Percentiles rank a stretch among this genome's conserved stretches.
phyloP scores from a whole-genome alignment of 1,284 basidiomycete species.

The Tilletia walkeri region DNA sequence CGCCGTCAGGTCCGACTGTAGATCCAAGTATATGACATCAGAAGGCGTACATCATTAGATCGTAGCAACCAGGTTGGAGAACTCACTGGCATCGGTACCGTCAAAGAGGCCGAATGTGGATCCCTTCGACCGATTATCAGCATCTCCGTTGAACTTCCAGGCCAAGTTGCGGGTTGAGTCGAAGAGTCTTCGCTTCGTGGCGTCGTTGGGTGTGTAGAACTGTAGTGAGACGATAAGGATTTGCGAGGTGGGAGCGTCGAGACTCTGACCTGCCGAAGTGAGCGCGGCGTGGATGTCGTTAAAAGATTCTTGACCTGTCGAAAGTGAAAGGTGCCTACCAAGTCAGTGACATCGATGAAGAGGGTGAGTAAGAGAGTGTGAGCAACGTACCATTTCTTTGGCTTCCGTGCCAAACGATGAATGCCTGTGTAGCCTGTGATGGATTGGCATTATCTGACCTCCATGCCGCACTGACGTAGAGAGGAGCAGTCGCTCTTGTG shows the following conservation, averaged over 20 bases:
- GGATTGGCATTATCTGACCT: not conserved
- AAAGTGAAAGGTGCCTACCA: no score
- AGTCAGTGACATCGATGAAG: no score
- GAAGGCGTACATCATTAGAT: not conserved
- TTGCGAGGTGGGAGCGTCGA: not conserved
- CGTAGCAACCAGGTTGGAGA: not conserved
- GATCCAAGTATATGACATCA: not conserved
- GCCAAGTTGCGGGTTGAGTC: conserved; percentile 4
- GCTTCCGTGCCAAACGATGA: conserved; percentile 8
- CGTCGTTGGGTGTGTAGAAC: conserved; percentile 9
- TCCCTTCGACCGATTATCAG: not conserved
- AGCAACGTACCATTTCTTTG: not conserved
- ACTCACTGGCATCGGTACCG: conserved; percentile 10
- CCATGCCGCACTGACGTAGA: conserved; percentile 7
- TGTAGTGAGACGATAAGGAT: conserved; percentile 3
- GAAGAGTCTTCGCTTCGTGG: conserved; percentile 4
- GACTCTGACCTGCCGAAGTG: not conserved
- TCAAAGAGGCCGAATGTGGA: conserved; percentile 8
- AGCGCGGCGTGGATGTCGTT: conserved; percentile 3
- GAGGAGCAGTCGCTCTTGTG: not conserved
- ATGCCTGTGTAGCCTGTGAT: conserved; percentile 1
- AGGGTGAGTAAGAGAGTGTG: no score
- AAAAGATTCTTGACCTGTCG: not conserved
- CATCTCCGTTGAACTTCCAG: conserved; percentile 6
- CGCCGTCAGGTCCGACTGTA: not conserved